Evolutionary conservation across 2,329 filamentous ascomycete genomes (phyloP).

Genomic region (Pyrenophora teres): DNA sequence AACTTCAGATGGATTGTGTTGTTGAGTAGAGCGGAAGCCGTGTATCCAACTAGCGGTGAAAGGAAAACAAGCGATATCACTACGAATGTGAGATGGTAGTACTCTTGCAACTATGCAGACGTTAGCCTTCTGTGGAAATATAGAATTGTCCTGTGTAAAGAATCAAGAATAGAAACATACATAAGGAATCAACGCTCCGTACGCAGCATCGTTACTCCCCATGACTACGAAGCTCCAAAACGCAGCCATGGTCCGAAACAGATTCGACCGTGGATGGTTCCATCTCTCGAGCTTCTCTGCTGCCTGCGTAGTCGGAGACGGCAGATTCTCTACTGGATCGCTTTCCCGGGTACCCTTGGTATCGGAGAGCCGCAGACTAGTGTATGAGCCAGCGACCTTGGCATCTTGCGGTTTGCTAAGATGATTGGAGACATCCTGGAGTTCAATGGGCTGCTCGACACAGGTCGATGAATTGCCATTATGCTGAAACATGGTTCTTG

Average conservation of each 20-base stretch:
- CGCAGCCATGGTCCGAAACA: conserved; percentile 62
- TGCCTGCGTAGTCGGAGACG: conserved; percentile 53
- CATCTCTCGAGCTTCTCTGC: conserved; percentile 59
- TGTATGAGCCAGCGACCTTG: conserved; percentile 18
- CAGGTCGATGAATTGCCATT: conserved; percentile 44
- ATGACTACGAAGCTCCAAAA: conserved; percentile 68
- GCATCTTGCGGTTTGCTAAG: conserved; percentile 26
- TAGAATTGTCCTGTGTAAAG: not conserved
- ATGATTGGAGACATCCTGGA: conserved; percentile 35
- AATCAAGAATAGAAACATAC: conserved; percentile 26
- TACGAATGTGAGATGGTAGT: conserved; percentile 66
- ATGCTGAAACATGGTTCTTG: conserved; percentile 31
- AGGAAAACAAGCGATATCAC: conserved; percentile 70
- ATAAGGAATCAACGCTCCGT: conserved; percentile 61
- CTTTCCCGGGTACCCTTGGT: conserved; percentile 15
- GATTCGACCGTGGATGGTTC: conserved; percentile 66
- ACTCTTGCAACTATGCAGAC: conserved; percentile 58
- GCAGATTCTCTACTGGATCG: conserved; percentile 48
- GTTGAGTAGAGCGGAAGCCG: conserved; percentile 66
- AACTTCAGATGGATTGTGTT: conserved; percentile 66
- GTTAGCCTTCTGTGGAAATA: not conserved
- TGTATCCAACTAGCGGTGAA: conserved; percentile 69
- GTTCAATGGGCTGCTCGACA: conserved; percentile 38
- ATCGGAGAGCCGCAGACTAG: conserved; percentile 24
- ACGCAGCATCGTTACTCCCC: conserved; percentile 70